Evolutionary conservation across 176 grass and related monocot species (phyloP), one percentile per base, ranked within the genome.

Genomic region (Poa annua): DNA sequence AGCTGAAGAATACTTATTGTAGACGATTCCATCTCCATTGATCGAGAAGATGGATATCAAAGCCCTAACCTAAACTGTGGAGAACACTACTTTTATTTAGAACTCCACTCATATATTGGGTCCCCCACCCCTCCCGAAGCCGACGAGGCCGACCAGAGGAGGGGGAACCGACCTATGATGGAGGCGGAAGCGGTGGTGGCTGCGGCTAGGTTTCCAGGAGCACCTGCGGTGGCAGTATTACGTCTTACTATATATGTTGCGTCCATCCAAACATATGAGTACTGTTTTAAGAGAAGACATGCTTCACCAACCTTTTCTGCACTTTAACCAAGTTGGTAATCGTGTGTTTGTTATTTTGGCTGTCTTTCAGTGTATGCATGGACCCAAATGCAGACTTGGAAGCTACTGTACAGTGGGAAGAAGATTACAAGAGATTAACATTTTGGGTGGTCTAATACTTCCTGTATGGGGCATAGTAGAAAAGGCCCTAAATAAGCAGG

Each of bases 371-470:
- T 98, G 96, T 72, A 98, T 98, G 93, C 91, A 98, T 14, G 96
- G 96, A 54, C 91, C 89, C 12, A 98, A 93, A 85, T 98, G 96
- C 76, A 98, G 95, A 88, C 67, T 98, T 79, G 92, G 93, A 51
- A 90, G 56, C 77, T 83, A 87, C 80, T 98, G 96, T 82, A 98
- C 91, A 7, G 90, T 98, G 21, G 96, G 96, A 16, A 93, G 88
- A 89, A 83, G 96, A 69, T 86, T 98, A 84, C 96, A 98, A 80
- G 93, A 95, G 82, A 92, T 95, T 19, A 90, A 90, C 85, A 69
- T 98, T 83, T 89, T 95, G 81, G 93, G 96, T 45, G 96, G 96
- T 54, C 80, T 95, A 11, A 98, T 98, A 81, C 87, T 98, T 85
- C 96, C 96, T 83, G 85, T 98, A 26, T 98, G 96, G 96, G 85